Base-by-base conservation (phyloP, 345 rosid species). In the Streptanthus diversifolius region DNA sequence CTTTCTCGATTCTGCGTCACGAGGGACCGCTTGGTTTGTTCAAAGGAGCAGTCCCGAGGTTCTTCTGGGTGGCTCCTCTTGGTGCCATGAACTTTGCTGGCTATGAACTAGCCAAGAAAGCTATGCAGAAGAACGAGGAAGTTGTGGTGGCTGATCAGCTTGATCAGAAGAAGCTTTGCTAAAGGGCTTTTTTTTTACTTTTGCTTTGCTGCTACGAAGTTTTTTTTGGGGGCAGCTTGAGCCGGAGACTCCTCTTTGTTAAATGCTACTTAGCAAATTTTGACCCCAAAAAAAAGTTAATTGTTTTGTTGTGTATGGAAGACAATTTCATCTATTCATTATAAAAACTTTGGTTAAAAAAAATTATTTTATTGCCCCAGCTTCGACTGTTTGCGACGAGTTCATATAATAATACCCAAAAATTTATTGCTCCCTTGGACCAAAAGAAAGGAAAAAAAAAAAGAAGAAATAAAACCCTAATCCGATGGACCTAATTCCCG, bases 71-170 rank as follows among this genome's bases (percentile, higher is more conserved):
- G 65, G 98, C 99, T 54, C 99, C 99, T 2, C 74, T 95, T 8
- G 99, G 99, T n/a, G 99, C 99, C 68, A 95, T 95, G 98, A 95
- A 95, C 83, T 95, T 95, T 78, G 99, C 99, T 3, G 99, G 99
- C 8, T 95, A 95, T 22, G 99, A 95, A 82, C 88, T 95, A 40
- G 86, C 87, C 8, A 84, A 84, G 90, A 93, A 93, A 76, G 92
- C 97, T 53, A 83, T 93, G 96, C 82, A 76, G 76, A 88, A 85
- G 80, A 83, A 82, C 3, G 86, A 84, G 55, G 96, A 86, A 3
- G 44, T 44, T n/a, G 40, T 58, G 66, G 17, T 70, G 24, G 72
- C 13, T 3, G 66, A 76, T 54, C 64, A 62, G 66, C 54, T 62
- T 54, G 61, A 60, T 45, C 67, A 66, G 49, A 77, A 77, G 72